These are phyloP conservation scores for Apiotrichum gracile DNA, from an alignment of 1,284 basidiomycete genomes.

Conservation along the genomic window DNA sequence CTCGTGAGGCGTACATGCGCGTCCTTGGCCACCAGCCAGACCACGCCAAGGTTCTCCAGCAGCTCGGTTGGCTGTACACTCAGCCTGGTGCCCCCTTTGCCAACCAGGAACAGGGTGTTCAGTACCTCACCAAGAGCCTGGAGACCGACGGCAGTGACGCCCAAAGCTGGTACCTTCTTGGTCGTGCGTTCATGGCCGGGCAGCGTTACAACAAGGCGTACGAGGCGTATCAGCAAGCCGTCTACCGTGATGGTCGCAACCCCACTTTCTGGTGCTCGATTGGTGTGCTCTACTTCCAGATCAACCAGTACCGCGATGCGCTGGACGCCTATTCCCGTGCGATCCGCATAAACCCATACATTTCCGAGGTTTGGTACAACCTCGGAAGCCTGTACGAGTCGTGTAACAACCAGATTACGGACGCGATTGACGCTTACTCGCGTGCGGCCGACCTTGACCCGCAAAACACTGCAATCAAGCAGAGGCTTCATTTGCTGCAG, in stretches of 20 bases:
- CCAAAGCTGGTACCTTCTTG: constrained; percentile 97
- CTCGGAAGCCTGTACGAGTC: constrained; percentile 94
- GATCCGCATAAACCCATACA: constrained; percentile 97
- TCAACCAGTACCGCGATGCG: constrained; percentile 97
- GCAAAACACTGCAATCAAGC: constrained; percentile 67
- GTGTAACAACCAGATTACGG: constrained; percentile 98
- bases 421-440: constrained; percentile 96
- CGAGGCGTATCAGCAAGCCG: constrained; percentile 98
- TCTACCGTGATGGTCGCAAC: constrained; percentile 96
- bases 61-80: constrained; percentile 96
- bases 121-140: constrained; percentile 87
- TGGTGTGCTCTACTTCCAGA: constrained; percentile 98
- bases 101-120: constrained; percentile 89
- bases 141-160: constrained; percentile 93
- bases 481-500: constrained; percentile 68
- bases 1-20: constrained; percentile 95
- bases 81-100: constrained; percentile 90
- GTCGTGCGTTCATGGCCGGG: constrained; percentile 97
- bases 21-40: constrained; percentile 88
- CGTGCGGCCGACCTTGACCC: constrained; percentile 87
- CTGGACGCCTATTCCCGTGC: constrained; percentile 97
- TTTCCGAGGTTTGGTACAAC: constrained; percentile 99
- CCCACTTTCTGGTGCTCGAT: constrained; percentile 99
- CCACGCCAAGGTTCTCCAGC: constrained; percentile 95
- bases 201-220: constrained; percentile 99